phyloP scores from a whole-genome alignment of 2,329 filamentous ascomycete genomes.

The Dothideomycetes sp. region DNA sequence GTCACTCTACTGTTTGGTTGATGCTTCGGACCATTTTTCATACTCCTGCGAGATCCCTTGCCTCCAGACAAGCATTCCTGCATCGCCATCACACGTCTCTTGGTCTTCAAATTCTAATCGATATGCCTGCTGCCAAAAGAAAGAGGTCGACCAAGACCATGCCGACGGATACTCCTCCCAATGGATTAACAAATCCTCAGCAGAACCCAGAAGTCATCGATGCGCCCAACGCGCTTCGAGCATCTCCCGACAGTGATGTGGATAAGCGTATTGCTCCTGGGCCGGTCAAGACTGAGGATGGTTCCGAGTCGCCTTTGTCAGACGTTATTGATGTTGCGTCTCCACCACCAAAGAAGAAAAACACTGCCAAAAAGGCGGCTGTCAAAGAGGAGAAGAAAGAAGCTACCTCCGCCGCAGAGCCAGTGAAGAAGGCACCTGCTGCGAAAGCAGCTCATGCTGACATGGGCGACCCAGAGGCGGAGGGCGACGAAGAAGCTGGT shows the following conservation, averaged over 20 bases:
- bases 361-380: constrained; percentile 14
- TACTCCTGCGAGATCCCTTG: constrained; percentile 9
- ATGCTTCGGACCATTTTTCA: constrained; percentile 8
- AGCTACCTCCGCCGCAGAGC: constrained; percentile 16
- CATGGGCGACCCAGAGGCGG: constrained; percentile 43
- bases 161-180: neutral
- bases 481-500: constrained; percentile 43
- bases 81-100: neutral
- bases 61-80: neutral
- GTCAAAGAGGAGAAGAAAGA: constrained; percentile 16
- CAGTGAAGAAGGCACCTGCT: constrained; percentile 15
- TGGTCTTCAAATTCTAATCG: neutral
- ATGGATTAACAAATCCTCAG: constrained; percentile 23
- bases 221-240: constrained; percentile 32
- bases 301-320: constrained; percentile 26
- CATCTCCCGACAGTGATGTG: constrained; percentile 35
- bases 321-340: constrained; percentile 26
- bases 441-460: constrained; percentile 22
- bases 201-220: constrained; percentile 34
- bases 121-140: constrained; percentile 3
- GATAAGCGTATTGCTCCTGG: constrained; percentile 24
- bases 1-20: neutral
- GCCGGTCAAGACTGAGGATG: constrained; percentile 18
- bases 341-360: constrained; percentile 20
- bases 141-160: constrained; percentile 5